Base-by-base conservation (phyloP, 2,329 filamentous ascomycete genomes). In the Tolypocladium cylindrosporum region DNA sequence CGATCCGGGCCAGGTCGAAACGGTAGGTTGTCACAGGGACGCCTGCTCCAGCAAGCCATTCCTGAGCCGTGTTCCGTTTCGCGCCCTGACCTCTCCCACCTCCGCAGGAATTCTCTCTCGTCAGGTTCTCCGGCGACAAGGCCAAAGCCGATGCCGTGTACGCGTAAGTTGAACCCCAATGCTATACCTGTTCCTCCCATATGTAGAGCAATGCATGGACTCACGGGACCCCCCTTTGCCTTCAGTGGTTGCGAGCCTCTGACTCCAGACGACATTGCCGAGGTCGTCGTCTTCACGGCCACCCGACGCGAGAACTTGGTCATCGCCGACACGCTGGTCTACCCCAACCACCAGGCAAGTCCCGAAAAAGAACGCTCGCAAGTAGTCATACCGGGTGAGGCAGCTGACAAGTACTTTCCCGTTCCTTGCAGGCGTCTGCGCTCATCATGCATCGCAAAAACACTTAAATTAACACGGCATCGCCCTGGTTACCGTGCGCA, bases 1-100 rank as follows among this genome's bases (percentile, higher is more conserved):
- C 67, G 92, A 96, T 67, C 92, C 92, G 0, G 92, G 92, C 34
- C 91, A 96, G 75, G 91, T 96, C 53, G 91, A 96, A 79, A 96
- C 92, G 51, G 85, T 87, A 73, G 61, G 78, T 65, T 37, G 31
- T 27, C 21, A 36, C 5, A 4, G 14, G 2, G 14, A 41, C 16
- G 19, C 19, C 31, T 43, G 24, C 24, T 41, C 14, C 27, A 36
- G 16, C 27, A 19, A n/a, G 16, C 16, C 48, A 16, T n/a, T 6
- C 3, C 24, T 19, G 10, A n/a, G 37, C 10, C 11, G 31, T 51
- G 9, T 53, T 45, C 21, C n/a, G 42, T 14, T 19, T 24, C 41
- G 13, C 8, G 24, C 19, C 50, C 54, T 60, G 34, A 61, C 37
- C 39, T 55, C 58, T 57, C 19, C 64, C 43, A 51, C 3, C 19